Base-by-base conservation (phyloP, 2,329 filamentous ascomycete genomes). In the Colletotrichum echinochloae region DNA sequence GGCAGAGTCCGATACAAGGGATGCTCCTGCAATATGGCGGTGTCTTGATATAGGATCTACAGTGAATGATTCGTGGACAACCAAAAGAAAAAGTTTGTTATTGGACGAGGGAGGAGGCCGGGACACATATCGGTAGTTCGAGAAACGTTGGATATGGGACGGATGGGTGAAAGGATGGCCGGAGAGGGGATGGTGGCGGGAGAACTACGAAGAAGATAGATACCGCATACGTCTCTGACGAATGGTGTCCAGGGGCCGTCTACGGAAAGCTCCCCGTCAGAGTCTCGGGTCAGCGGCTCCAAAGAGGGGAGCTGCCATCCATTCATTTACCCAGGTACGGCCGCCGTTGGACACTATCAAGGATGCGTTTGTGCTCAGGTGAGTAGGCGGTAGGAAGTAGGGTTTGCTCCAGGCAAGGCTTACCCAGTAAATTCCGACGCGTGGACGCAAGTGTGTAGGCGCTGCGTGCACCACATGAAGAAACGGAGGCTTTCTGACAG, bases 1-100 rank as follows among this genome's bases (percentile, higher is more conserved):
- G 28, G 26, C 37, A 65, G 46, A 55, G 51, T 37, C 61, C 63
- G 66, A 63, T 49, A 56, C 39, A 70, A 66, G 56, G 66, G 66
- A 61, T 56, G 62, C 41, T 60, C 16, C 65, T 57, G 26, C 51
- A 51, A 51, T 37, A 30, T 57, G 23, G 30, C 20, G 48, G 33
- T 59, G 62, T 23, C 28, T 44, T 35, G 56, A 61, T 49, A 39
- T 20, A 51, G 56, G 48, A 49, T 64, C 35, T 54, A 30, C 60
- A n/a, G 60, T n/a, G 49, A 48, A 3, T 66, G 63, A 66, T 51
- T 66, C 56, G 66, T 51, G 28, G 46, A 56, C 35, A 30, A 14
- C 16, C 3, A n/a, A 37, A 23, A 14, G 46, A 23, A 14, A 41
- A 66, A 56, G 28, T 44, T 41, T 33, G 28, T 56, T 33, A 35